These are phyloP conservation scores for Seiridium unicorne DNA, from an alignment of 2,329 filamentous ascomycete species.

Conservation along the genomic window DNA sequence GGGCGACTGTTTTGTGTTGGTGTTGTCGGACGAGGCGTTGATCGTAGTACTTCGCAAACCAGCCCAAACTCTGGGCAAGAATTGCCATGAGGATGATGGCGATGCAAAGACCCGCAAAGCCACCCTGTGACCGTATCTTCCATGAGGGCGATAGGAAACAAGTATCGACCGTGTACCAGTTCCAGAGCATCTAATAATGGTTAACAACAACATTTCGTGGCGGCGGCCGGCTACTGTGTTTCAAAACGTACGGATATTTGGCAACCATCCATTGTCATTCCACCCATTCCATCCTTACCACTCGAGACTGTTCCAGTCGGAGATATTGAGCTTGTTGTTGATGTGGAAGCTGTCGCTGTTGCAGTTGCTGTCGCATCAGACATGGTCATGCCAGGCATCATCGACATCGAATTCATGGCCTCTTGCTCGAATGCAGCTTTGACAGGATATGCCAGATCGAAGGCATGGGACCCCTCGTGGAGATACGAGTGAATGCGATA, in stretches of 20 bases:
- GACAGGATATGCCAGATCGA: background rate
- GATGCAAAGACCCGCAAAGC: slow-evolving; percentile 80
- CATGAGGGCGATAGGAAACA: slow-evolving; percentile 71
- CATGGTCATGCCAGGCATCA: slow-evolving; percentile 9
- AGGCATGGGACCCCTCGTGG: background rate
- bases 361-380: background rate
- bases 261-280: slow-evolving; percentile 6
- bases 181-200: slow-evolving; percentile 66
- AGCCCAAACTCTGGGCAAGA: slow-evolving; percentile 69
- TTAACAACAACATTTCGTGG: background rate
- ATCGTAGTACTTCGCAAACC: slow-evolving; percentile 71
- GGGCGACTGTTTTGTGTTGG: slow-evolving; percentile 9
- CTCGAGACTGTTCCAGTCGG: background rate
- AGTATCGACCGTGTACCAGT: slow-evolving; percentile 70
- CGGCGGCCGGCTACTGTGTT: background rate
- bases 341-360: background rate
- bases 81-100: slow-evolving; percentile 75
- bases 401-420: slow-evolving; percentile 1
- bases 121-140: slow-evolving; percentile 66
- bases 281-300: background rate
- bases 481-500: background rate
- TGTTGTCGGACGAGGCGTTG: slow-evolving; percentile 58
- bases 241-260: slow-evolving; percentile 2
- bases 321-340: background rate
- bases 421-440: background rate